These are phyloP conservation scores for Candida stauntonica DNA, from an alignment of 805 yeast genomes.

Conservation along the genomic window DNA sequence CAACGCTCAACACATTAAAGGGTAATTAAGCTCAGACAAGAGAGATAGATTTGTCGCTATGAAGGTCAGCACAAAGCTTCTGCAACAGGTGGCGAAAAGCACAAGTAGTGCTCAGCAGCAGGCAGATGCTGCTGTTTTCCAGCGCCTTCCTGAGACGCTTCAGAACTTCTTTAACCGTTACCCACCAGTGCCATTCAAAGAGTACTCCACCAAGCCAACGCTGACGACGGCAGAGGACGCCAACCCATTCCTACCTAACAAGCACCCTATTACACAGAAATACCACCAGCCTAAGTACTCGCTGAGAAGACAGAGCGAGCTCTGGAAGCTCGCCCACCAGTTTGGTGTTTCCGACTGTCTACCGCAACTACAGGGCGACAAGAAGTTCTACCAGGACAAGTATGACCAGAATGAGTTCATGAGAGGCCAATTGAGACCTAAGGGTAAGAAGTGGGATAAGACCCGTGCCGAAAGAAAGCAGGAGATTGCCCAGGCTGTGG, in stretches of 20 bases:
- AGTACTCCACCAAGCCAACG: conserved; percentile 62
- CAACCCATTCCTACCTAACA: conserved; percentile 85
- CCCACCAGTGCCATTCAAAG: conserved; percentile 78
- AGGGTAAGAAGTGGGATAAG: conserved; percentile 80
- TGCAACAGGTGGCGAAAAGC: conserved; percentile 9
- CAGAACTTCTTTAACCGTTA: conserved; percentile 72
- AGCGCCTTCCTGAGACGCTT: conserved; percentile 62
- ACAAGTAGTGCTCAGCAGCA: conserved; percentile 1
- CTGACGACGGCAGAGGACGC: conserved; percentile 62
- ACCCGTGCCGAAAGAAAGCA: conserved; percentile 52
- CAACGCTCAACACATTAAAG: no score
- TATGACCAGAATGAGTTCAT: conserved; percentile 63
- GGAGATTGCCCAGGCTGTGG: conserved; percentile 62
- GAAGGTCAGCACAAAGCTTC: no score
- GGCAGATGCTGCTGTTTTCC: conserved; percentile 40
- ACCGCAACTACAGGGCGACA: conserved; percentile 47
- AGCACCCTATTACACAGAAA: conserved; percentile 73
- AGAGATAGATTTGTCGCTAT: no score
- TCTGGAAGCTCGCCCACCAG: conserved; percentile 76
- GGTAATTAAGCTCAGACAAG: no score
- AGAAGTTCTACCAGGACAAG: conserved; percentile 76
- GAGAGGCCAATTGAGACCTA: conserved; percentile 73
- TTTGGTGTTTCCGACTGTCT: conserved; percentile 76
- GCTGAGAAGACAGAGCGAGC: conserved; percentile 74
- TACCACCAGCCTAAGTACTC: conserved; percentile 78